These are phyloP conservation scores for Trapa incisa DNA, from an alignment of 345 rosid genomes.

Conservation along the genomic window DNA sequence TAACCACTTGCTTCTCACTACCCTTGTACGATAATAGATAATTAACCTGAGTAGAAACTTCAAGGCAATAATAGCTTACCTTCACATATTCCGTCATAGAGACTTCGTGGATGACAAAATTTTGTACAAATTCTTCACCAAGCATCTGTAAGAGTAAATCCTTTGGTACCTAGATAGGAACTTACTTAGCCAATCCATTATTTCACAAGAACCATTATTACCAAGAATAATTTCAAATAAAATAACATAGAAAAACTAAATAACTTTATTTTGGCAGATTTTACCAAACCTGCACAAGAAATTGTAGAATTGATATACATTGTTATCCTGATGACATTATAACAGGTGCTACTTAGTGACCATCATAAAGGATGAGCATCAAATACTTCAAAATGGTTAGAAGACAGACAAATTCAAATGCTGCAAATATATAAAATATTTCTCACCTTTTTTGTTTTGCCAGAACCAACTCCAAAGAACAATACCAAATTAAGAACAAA, in stretches of 20 bases:
- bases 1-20: neutral
- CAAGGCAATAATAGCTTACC: slow-evolving; percentile 16
- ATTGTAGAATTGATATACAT: too few species aligned
- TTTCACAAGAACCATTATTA: neutral
- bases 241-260: too few species aligned
- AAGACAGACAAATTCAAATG: neutral
- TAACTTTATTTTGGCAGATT: too few species aligned
- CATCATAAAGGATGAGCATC: neutral
- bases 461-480: slow-evolving; percentile 21
- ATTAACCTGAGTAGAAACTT: neutral
- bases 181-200: neutral
- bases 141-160: slow-evolving; percentile 36
- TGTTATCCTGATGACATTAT: neutral
- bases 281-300: too few species aligned
- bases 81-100: slow-evolving; percentile 44
- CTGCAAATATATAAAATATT: neutral
- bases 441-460: slow-evolving; percentile 50
- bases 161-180: slow-evolving; percentile 32
- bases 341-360: neutral
- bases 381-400: neutral
- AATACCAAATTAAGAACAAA: neutral
- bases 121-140: slow-evolving; percentile 43
- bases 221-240: neutral
- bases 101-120: slow-evolving; percentile 53
- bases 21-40: neutral